These are phyloP conservation scores for Brassica hybrid DNA, from an alignment of 441 rosid species.

Conservation along the genomic window DNA sequence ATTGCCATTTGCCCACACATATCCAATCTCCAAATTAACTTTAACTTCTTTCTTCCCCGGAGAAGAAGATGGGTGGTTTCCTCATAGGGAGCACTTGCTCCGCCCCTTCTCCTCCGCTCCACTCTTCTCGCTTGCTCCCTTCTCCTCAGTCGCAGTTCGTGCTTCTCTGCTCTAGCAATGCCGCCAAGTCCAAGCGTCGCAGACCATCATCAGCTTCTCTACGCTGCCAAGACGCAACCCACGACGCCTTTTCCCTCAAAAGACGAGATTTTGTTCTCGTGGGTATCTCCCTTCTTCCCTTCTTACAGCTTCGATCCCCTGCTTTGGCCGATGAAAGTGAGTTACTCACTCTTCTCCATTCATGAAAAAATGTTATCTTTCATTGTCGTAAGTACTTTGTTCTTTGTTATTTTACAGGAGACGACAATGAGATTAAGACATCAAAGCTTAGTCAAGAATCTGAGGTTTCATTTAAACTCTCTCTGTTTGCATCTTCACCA, in stretches of 20 bases:
- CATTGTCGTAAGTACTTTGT: background rate
- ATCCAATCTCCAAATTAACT: conserved; percentile 35
- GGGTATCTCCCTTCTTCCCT: background rate
- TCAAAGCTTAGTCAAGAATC: background rate
- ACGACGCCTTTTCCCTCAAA: background rate
- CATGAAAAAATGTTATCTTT: background rate
- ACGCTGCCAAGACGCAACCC: background rate
- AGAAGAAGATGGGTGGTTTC: background rate
- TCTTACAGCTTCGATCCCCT: background rate
- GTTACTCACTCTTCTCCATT: background rate
- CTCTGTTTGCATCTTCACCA: background rate
- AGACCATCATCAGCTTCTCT: background rate
- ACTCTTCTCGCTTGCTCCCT: background rate
- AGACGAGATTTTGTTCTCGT: background rate
- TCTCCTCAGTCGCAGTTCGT: background rate
- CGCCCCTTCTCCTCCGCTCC: background rate
- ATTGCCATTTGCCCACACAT: too few relatives aligned
- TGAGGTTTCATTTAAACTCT: background rate
- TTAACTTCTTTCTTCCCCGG: background rate
- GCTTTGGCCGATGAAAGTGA: background rate
- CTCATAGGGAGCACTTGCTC: background rate
- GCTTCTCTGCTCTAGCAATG: background rate
- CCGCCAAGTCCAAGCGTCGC: background rate
- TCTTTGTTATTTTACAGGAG: background rate
- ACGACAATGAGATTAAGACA: conserved; percentile 11